A percentile compares a stretch with the other conserved stretches of the same genome.
These are phyloP conservation scores for Passiflora organensis DNA, from an alignment of 345 rosid species.

Conservation along the genomic window DNA sequence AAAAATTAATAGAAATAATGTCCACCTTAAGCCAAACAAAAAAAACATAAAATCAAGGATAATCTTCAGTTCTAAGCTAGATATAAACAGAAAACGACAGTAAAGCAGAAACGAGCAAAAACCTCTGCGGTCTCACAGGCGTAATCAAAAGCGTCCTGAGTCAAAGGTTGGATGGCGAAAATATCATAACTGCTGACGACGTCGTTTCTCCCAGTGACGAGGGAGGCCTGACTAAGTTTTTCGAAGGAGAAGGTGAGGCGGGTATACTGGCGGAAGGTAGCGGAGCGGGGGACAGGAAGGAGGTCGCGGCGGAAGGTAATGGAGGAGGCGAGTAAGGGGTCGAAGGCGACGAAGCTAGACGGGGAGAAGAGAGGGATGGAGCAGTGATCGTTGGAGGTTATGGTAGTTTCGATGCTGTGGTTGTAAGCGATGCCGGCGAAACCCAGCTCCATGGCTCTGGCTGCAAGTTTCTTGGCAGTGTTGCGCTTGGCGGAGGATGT, in stretches of 20 bases:
- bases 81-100: background rate
- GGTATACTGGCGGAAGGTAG: slow-evolving; percentile 86
- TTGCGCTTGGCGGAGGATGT: slow-evolving; percentile 30
- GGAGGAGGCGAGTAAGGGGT: slow-evolving; percentile 59
- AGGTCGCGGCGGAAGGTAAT: slow-evolving; percentile 69
- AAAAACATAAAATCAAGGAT: background rate
- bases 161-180: slow-evolving; percentile 67
- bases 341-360: slow-evolving; percentile 50
- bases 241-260: slow-evolving; percentile 72
- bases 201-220: slow-evolving; percentile 64
- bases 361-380: slow-evolving; percentile 56
- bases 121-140: slow-evolving; percentile 77
- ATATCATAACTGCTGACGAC: slow-evolving; percentile 70
- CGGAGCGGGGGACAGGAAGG: slow-evolving; percentile 51
- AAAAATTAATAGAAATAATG: slow-evolving; percentile 65
- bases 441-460: slow-evolving; percentile 81
- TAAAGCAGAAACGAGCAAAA: background rate
- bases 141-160: slow-evolving; percentile 58
- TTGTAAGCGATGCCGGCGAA: slow-evolving; percentile 60
- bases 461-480: slow-evolving; percentile 41
- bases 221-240: slow-evolving; percentile 44
- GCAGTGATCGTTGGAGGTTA: slow-evolving; percentile 59
- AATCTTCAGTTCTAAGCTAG: background rate
- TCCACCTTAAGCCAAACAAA: slow-evolving; percentile 43
- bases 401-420: slow-evolving; percentile 45